Evolutionary conservation across 1,284 basidiomycete genomes (phyloP).

Genomic region (Phaffia rhodozyma): DNA sequence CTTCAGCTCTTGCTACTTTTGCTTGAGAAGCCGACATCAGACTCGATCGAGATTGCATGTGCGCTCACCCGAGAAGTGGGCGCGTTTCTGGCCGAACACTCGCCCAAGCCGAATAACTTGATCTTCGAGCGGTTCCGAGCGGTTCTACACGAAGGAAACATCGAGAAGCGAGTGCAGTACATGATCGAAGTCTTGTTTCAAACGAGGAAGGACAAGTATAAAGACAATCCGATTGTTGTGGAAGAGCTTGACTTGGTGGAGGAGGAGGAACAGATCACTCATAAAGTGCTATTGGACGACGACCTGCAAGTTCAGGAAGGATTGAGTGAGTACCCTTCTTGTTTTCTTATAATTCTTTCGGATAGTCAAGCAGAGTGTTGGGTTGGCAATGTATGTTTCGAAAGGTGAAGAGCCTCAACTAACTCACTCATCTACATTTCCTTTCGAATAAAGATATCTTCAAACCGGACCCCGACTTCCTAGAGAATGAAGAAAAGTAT

Average conservation of each 20-base stretch:
- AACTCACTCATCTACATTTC: neutral
- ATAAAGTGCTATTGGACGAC: constrained; percentile 81
- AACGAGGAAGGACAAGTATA: constrained; percentile 94
- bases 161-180: constrained; percentile 94
- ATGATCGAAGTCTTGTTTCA: constrained; percentile 99
- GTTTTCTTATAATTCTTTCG: neutral
- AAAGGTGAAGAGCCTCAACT: neutral
- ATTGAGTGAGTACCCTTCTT: constrained; percentile 53
- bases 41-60: constrained; percentile 95
- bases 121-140: constrained; percentile 94
- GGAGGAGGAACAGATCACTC: constrained; percentile 94
- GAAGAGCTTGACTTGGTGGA: constrained; percentile 94
- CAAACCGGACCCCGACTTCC: constrained; percentile 80
- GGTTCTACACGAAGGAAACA: constrained; percentile 85
- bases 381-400: neutral
- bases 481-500: constrained; percentile 90
- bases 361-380: too few species aligned
- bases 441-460: constrained; percentile 58
- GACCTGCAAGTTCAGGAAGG: constrained; percentile 88
- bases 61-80: constrained; percentile 96
- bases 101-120: constrained; percentile 83
- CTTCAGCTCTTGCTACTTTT: constrained; percentile 90
- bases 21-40: constrained; percentile 89
- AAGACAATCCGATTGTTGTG: constrained; percentile 88
- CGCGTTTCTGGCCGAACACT: constrained; percentile 84